Percentiles rank a stretch among this genome's conserved stretches.
phyloP scores from a whole-genome alignment of 352 stramenopile genomes.

The Phytophthora citrophthora region DNA sequence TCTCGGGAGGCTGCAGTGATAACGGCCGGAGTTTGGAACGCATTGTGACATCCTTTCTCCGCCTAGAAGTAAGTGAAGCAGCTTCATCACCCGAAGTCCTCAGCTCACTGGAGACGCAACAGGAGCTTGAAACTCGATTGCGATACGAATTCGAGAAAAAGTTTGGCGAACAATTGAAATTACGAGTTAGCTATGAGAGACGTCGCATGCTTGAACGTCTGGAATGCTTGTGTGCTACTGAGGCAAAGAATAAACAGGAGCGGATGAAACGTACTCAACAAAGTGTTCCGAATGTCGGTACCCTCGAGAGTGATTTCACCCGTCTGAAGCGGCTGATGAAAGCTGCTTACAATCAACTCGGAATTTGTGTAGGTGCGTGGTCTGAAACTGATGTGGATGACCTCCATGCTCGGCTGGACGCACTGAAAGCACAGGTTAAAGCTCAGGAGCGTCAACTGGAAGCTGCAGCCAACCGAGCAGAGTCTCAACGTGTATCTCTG shows the following conservation, averaged over 20 bases:
- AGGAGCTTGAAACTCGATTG: constrained; percentile 40
- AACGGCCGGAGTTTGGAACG: constrained; percentile 8
- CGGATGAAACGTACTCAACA: constrained; percentile 6
- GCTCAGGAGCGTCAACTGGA: constrained; percentile 19
- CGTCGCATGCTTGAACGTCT: constrained; percentile 57
- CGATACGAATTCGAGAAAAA: constrained; percentile 57
- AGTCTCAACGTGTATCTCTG: constrained; percentile 47
- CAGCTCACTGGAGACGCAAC: constrained; percentile 12
- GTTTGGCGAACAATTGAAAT: constrained; percentile 59
- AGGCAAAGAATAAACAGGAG: constrained; percentile 24
- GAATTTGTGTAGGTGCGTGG: constrained; percentile 59
- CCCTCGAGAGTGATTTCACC: constrained; percentile 27
- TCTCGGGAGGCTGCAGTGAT: background rate
- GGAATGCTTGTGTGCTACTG: constrained; percentile 48
- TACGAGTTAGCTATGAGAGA: constrained; percentile 63
- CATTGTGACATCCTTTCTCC: constrained; percentile 33
- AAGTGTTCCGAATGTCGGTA: constrained; percentile 5
- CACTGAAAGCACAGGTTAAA: constrained; percentile 20
- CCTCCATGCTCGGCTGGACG: constrained; percentile 31
- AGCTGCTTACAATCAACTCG: constrained; percentile 55
- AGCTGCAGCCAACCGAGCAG: constrained; percentile 17
- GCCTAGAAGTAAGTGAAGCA: constrained; percentile 4
- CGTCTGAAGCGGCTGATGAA: constrained; percentile 35
- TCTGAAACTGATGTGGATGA: constrained; percentile 53
- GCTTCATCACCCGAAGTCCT: background rate